phyloP scores from a whole-genome alignment of 2,329 filamentous ascomycete species.

The Tothia fuscella region DNA sequence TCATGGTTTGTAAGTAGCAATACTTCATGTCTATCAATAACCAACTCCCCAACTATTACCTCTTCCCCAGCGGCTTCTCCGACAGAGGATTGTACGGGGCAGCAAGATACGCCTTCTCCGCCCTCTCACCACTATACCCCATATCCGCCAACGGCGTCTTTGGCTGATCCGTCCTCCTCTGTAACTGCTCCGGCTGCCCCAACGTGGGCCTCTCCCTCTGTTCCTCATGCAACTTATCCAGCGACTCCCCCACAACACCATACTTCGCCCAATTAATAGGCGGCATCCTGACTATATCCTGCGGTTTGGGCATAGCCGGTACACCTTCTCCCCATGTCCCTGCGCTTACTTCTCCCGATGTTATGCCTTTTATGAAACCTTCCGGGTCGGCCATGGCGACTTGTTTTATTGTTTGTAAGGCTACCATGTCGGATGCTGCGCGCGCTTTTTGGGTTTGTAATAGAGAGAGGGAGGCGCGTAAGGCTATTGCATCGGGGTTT shows the following conservation, averaged over 20 bases:
- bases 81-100: slow-evolving; percentile 5
- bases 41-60: not conserved
- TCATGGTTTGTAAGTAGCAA: not conserved
- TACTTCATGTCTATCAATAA: too few relatives aligned
- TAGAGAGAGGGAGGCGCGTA: slow-evolving; percentile 74
- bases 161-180: not conserved
- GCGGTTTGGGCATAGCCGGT: slow-evolving; percentile 58
- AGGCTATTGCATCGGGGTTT: slow-evolving; percentile 78
- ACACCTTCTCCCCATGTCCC: slow-evolving; percentile 31
- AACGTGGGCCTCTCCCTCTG: slow-evolving; percentile 52
- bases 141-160: not conserved
- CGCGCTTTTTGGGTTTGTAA: slow-evolving; percentile 76
- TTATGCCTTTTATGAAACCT: slow-evolving; percentile 45
- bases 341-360: not conserved
- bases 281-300: slow-evolving; percentile 74
- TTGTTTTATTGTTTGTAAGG: slow-evolving; percentile 56
- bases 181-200: slow-evolving; percentile 19
- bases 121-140: not conserved
- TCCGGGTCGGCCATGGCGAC: slow-evolving; percentile 60
- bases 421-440: slow-evolving; percentile 61
- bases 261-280: slow-evolving; percentile 94
- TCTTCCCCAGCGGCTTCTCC: not conserved
- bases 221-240: slow-evolving; percentile 76
- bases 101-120: slow-evolving; percentile 2
- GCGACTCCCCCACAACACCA: slow-evolving; percentile 69